Percentiles rank a stretch among this genome's conserved stretches.
phyloP scores from a whole-genome alignment of 495 filamentous ascomycete species.

The Lophium mytilinum region DNA sequence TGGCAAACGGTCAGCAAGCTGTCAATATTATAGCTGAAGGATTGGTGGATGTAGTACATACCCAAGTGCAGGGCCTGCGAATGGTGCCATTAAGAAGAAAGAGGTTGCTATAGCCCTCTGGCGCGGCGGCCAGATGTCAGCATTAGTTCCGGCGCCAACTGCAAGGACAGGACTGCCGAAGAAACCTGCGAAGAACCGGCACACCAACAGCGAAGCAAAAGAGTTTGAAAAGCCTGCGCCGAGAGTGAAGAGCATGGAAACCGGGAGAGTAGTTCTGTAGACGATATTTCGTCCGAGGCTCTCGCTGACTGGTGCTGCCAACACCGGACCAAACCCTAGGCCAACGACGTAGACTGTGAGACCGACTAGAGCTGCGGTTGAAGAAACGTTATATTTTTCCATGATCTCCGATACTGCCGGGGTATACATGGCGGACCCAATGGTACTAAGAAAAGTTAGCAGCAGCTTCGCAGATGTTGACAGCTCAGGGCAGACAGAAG shows the following conservation, averaged over 20 bases:
- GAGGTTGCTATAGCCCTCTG: conserved; percentile 33
- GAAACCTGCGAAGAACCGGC: conserved; percentile 39
- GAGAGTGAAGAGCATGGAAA: conserved; percentile 35
- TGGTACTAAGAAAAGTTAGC: conserved; percentile 15
- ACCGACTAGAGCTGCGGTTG: conserved; percentile 13
- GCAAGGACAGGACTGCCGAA: conserved; percentile 39
- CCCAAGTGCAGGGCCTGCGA: conserved; percentile 33
- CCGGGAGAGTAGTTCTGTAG: conserved; percentile 30
- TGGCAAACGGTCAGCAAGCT: conserved; percentile 2
- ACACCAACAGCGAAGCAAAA: conserved; percentile 32
- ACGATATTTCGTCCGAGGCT: conserved; percentile 32
- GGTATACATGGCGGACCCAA: conserved; percentile 24
- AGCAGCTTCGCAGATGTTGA: background rate
- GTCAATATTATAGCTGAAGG: background rate
- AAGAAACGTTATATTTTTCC: conserved; percentile 13
- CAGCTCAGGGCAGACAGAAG: background rate
- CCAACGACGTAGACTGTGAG: conserved; percentile 36
- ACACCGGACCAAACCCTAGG: conserved; percentile 36
- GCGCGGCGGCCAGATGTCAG: conserved; percentile 36
- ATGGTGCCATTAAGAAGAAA: conserved; percentile 31
- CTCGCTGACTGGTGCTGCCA: conserved; percentile 36
- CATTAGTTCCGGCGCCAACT: conserved; percentile 41
- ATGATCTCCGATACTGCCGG: conserved; percentile 13
- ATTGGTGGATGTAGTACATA: background rate
- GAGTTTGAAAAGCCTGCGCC: conserved; percentile 31